Conservation (phyloP, 1,284 basidiomycete species). For the Psilocybe mexicana region DNA sequence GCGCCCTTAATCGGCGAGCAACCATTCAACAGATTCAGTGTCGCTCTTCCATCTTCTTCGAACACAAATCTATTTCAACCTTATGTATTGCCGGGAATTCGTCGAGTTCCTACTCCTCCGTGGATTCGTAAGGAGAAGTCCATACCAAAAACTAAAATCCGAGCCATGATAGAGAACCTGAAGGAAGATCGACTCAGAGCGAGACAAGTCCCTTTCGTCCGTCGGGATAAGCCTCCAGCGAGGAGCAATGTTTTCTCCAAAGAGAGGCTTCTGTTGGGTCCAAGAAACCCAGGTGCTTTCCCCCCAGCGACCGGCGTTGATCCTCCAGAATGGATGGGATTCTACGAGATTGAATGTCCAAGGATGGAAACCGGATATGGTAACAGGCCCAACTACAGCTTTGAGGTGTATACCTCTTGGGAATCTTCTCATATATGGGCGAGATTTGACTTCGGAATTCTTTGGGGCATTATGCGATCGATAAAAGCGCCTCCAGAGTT, state of each 20-base stretch:
- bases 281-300: neutral
- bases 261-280: no score
- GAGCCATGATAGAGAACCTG: neutral
- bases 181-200: no score
- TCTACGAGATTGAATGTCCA: neutral
- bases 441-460: conserved; percentile 27
- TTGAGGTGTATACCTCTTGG: conserved; percentile 14
- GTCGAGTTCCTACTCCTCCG: no score
- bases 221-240: no score
- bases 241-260: no score
- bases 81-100: no score
- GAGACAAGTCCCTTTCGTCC: no score
- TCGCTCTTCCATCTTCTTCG: no score
- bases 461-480: conserved; percentile 27
- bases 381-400: neutral
- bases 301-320: neutral
- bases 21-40: no score
- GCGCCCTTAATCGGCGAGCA: no score
- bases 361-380: neutral
- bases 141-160: neutral
- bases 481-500: conserved; percentile 9
- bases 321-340: neutral
- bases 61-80: no score
- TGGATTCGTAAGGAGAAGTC: no score
- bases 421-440: conserved; percentile 28